These are phyloP conservation scores for Metschnikowia noctiluminum DNA, from an alignment of 805 yeast species.

Conservation along the genomic window DNA sequence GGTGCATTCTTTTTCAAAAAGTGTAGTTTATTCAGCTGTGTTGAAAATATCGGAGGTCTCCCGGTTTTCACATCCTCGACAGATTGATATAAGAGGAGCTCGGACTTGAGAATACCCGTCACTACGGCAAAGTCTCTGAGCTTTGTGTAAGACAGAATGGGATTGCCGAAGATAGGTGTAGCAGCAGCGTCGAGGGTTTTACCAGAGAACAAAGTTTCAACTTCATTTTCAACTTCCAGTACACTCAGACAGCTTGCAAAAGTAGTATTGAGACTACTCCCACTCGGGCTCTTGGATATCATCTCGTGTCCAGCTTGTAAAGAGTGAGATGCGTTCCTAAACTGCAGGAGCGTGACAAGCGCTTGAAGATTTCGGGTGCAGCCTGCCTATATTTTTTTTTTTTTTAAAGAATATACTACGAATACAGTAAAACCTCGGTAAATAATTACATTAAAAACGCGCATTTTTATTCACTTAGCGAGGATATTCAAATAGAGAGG, in stretches of 20 bases:
- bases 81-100: slow-evolving; percentile 12
- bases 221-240: slow-evolving; percentile 2
- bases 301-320: neutral
- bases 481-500: too few species aligned
- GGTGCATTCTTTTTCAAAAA: slow-evolving; percentile 30
- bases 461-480: too few species aligned
- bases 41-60: slow-evolving; percentile 10
- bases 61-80: slow-evolving; percentile 9
- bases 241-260: slow-evolving; percentile 1
- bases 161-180: slow-evolving; percentile 12
- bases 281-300: slow-evolving; percentile 11
- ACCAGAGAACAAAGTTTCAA: slow-evolving; percentile 12
- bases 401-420: too few species aligned
- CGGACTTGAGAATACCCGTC: slow-evolving; percentile 12
- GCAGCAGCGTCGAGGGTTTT: slow-evolving; percentile 15
- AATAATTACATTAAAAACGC: too few species aligned
- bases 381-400: too few species aligned
- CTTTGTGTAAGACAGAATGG: slow-evolving; percentile 12
- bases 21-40: slow-evolving; percentile 18
- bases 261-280: slow-evolving; percentile 13
- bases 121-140: slow-evolving; percentile 18
- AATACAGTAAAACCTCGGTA: too few species aligned
- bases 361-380: too few species aligned
- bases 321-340: neutral
- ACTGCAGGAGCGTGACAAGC: too few species aligned